These are phyloP conservation scores for Microcyclospora tardicrescens DNA, from an alignment of 2,329 filamentous ascomycete genomes.

Conservation along the genomic window DNA sequence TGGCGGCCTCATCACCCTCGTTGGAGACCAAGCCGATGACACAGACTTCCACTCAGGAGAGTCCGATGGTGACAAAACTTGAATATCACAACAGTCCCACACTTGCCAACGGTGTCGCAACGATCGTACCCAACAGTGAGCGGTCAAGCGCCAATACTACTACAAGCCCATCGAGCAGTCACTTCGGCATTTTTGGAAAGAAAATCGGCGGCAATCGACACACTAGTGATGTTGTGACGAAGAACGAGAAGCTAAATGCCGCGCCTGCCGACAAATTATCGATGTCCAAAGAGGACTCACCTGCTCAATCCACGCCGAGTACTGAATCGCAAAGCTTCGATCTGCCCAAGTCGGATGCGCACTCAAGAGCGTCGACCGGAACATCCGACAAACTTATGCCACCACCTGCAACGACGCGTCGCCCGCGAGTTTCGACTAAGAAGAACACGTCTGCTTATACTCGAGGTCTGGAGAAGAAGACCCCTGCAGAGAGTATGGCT, in stretches of 20 bases:
- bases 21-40: slow-evolving; percentile 24
- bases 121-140: slow-evolving; percentile 29
- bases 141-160: slow-evolving; percentile 25
- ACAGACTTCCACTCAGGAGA: slow-evolving; percentile 27
- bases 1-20: slow-evolving; percentile 12
- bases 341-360: slow-evolving; percentile 21
- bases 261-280: slow-evolving; percentile 38
- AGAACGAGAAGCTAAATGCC: slow-evolving; percentile 38
- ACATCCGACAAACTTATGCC: slow-evolving; percentile 23
- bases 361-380: slow-evolving; percentile 31
- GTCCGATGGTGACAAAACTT: slow-evolving; percentile 45
- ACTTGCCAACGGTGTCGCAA: slow-evolving; percentile 9
- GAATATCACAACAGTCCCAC: slow-evolving; percentile 32
- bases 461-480: slow-evolving; percentile 68
- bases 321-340: slow-evolving; percentile 36
- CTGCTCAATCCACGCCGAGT: slow-evolving; percentile 40
- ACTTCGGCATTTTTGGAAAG: slow-evolving; percentile 24
- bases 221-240: slow-evolving; percentile 61
- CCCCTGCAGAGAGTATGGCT: slow-evolving; percentile 69
- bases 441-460: slow-evolving; percentile 92
- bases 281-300: slow-evolving; percentile 62
- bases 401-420: slow-evolving; percentile 14
- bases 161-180: slow-evolving; percentile 17
- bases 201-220: slow-evolving; percentile 61
- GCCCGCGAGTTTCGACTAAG: slow-evolving; percentile 44